Base-by-base conservation (phyloP, 352 stramenopile genomes). In the Aphanomyces cochlioides region DNA sequence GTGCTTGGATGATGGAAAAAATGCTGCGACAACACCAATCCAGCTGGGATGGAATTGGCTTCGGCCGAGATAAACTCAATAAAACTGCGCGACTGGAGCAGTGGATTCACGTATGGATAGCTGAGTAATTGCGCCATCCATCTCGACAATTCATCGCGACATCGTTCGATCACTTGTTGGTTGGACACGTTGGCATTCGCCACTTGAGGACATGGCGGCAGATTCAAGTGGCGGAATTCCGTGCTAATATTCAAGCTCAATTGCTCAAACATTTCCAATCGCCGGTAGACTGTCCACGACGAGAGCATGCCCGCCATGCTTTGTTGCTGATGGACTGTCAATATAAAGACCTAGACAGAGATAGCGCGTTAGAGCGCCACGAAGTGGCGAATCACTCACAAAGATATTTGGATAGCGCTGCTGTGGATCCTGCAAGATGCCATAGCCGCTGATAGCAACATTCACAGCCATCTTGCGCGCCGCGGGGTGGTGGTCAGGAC, bases 31-130 rank as follows among this genome's bases (percentile, higher is more conserved):
- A 66, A 56, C 1, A 72, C 4, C 7, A 71, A 34, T 12, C 38
- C 40, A 34, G 28, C 15, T 5, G 56, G 19, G 66, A 82, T 58
- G 67, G 89, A 80, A 37, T 94, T 94, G 73, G 86, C 86, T 53
- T 94, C 86, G 21, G 76, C 76, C 64, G 79, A 90, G 53, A 92
- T 77, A 72, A 94, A 94, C 57, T 94, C 84, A 47, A 92, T 75
- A 66, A 94, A 92, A 4, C 89, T 82, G 64, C 91, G 86, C 56
- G 84, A 93, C 75, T 90, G 83, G 72, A 84, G 89, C 68, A 93
- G 83, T n/a, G 86, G 80, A 41, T 65, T 71, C 56, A 60, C 40
- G 64, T 65, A 71, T 56, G 83, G 74, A 74, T 94, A 83, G 63
- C 88, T 82, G 57, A 92, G 73, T 12, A 94, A 75, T 72, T 92